Conservation (phyloP, 2,329 filamentous ascomycete genomes). For the Penicillium sp. region DNA sequence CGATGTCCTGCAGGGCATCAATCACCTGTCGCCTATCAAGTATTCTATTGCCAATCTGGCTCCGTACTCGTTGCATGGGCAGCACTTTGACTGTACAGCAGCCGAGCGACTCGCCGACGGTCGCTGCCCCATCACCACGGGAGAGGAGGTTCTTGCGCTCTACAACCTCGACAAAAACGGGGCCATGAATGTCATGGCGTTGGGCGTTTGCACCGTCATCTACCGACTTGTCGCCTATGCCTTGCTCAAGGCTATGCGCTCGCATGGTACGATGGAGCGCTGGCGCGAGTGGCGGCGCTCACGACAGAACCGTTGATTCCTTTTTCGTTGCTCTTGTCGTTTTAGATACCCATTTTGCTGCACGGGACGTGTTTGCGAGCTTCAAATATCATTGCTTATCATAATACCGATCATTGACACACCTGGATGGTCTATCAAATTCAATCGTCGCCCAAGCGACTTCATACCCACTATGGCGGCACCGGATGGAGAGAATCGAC, state of each 20-base stretch:
- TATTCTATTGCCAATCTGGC: slow-evolving; percentile 67
- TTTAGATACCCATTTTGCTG: slow-evolving; percentile 9
- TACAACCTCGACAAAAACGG: slow-evolving; percentile 65
- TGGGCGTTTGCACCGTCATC: slow-evolving; percentile 62
- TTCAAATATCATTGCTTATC: no score
- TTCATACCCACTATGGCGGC: no score
- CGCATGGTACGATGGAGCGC: slow-evolving; percentile 19
- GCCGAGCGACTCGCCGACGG: slow-evolving; percentile 60
- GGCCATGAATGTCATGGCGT: slow-evolving; percentile 58
- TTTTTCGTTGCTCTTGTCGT: neutral
- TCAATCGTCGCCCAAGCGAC: no score
- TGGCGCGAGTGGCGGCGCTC: slow-evolving; percentile 25
- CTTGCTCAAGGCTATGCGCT: slow-evolving; percentile 32
- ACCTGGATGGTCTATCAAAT: no score
- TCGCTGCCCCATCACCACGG: slow-evolving; percentile 62
- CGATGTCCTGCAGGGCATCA: slow-evolving; percentile 62
- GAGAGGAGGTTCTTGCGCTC: slow-evolving; percentile 63
- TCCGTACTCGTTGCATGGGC: slow-evolving; percentile 60
- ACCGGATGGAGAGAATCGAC: no score
- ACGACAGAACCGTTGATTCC: slow-evolving; percentile 6
- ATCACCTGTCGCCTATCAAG: slow-evolving; percentile 68
- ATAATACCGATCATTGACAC: no score
- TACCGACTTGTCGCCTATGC: slow-evolving; percentile 58
- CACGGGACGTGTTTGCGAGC: no score
- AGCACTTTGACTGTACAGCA: slow-evolving; percentile 63